Base-by-base conservation (phyloP, 768 basidiomycete genomes). In the Mycena galericulata region DNA sequence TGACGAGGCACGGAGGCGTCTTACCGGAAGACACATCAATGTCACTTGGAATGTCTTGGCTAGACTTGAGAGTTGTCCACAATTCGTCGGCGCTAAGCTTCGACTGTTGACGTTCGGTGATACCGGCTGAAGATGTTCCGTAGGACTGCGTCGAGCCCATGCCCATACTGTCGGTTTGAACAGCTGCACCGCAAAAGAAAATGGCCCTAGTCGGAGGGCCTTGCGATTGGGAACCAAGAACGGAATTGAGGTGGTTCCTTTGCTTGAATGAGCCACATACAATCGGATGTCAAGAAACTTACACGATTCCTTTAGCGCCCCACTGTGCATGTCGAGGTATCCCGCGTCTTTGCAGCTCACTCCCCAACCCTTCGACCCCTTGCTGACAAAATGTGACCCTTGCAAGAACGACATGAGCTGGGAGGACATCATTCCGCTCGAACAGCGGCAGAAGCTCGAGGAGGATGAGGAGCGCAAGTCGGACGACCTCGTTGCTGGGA, bases 381-480 rank as follows among this genome's bases (percentile, higher is more conserved):
- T 85, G 86, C 41, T 84, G 10, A 89, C 81, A 64, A 92, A 90
- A 77, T 93, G 90, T 17, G 85, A 85, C 4, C 92, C 92, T 89
- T 92, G 88, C n/a, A 99, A 98, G 87, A 95, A 96, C 77, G 97
- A 99, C 81, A 96, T 97, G 90, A 95, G 80, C 75, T 99, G 98
- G 98, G 98, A 99, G 76, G 98, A 99, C 68, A 99, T 99, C 79
- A 99, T 99, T 73, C 98, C 98, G 20, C 78, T 93, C 11, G 96
- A 97, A 26, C 96, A 96, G 74, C 91, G 98, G 8, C 90, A 92
- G 78, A 90, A 89, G 77, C 89, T 92, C 47, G 95, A 95, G 67
- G 86, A 87, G 30, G 96, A 95, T 67, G 91, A 92, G 67, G 86
- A 91, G 65, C 85, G 88, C 65, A 90, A 89, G 74, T 88, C 87